A percentile compares a stretch with the other conserved stretches of the same genome.
Evolutionary conservation across 2,329 filamentous ascomycete genomes (phyloP).

Genomic region (Fusarium sacchari): DNA sequence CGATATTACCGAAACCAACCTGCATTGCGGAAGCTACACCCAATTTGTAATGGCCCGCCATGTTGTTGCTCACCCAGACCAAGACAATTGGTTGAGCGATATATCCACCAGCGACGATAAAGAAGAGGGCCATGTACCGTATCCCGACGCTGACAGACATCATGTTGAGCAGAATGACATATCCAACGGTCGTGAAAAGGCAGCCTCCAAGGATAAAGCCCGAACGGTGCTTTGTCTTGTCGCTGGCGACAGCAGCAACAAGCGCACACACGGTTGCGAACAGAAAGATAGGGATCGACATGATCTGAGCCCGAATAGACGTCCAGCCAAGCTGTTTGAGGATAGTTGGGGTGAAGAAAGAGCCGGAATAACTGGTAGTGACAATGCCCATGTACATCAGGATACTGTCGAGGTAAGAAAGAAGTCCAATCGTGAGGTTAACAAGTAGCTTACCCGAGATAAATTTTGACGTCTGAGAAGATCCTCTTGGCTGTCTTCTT

Average conservation of each 20-base stretch:
- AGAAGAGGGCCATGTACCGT: background rate
- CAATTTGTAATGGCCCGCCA: background rate
- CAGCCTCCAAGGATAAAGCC: background rate
- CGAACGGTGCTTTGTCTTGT: background rate
- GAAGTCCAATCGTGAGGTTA: accelerated
- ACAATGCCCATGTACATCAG: background rate
- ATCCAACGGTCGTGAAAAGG: background rate
- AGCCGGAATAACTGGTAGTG: background rate
- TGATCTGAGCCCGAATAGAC: background rate
- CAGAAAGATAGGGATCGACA: background rate
- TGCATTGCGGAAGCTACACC: background rate
- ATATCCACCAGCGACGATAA: background rate
- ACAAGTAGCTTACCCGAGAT: background rate
- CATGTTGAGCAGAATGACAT: background rate
- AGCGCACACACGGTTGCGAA: background rate
- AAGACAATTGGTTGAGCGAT: background rate
- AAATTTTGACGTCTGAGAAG: background rate
- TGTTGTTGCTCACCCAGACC: background rate
- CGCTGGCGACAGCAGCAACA: background rate
- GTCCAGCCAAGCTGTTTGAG: background rate
- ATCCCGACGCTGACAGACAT: background rate
- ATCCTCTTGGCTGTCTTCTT: background rate
- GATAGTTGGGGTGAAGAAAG: background rate
- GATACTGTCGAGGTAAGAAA: background rate
- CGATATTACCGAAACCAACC: background rate